Evolutionary conservation across 2,329 filamentous ascomycete species (phyloP), one percentile per base, ranked within the genome.

Genomic region (Sporothrix globosa): DNA sequence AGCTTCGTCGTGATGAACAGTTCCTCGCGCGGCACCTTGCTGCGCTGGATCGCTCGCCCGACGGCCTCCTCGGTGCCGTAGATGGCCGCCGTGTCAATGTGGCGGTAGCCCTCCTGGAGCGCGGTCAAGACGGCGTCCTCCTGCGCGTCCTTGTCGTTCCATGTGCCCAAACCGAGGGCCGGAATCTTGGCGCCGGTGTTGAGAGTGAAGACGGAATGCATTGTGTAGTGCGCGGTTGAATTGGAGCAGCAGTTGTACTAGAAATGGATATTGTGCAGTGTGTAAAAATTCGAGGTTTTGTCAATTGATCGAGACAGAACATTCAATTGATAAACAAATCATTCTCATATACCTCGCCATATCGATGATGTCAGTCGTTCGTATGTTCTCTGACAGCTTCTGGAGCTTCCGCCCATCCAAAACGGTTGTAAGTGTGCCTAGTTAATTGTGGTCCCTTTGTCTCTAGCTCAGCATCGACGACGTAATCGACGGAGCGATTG

Each of bases 1-100:
- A 91, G 89, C 71, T 90, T 92, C 69, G 84, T 83, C 80, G 72
- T 81, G 88, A 82, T 92, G 92, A 87, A 91, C 71, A 90, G 76
- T 13, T 89, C 82, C 19, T 79, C 78, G 44, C 86, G 82, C 1
- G 83, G 80, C 14, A 90, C 74, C 0, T 82, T 82, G 11, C 83
- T 86, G 68, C 84, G 77, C 24, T 79, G 81, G 48, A 90, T 79
- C 0, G 88, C 88, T 53, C 83, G 80, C 3, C 89, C 88, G 68
- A 91, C 88, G 75, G 88, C 82, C 7, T 77, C 75, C 76, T 91
- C 89, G 73, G 91, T 91, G 65, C 78, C 83, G 75, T 91, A 91
- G 78, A 87, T 87, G 76, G 90, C 87, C 0, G 88, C 88, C 4
- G 87, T 85, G 76, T 87, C 85, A 65, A 87, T 84, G 74, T 86